Evolutionary conservation across 306 rosid species (phyloP).

Genomic region (Casuarina equisetifolia): DNA sequence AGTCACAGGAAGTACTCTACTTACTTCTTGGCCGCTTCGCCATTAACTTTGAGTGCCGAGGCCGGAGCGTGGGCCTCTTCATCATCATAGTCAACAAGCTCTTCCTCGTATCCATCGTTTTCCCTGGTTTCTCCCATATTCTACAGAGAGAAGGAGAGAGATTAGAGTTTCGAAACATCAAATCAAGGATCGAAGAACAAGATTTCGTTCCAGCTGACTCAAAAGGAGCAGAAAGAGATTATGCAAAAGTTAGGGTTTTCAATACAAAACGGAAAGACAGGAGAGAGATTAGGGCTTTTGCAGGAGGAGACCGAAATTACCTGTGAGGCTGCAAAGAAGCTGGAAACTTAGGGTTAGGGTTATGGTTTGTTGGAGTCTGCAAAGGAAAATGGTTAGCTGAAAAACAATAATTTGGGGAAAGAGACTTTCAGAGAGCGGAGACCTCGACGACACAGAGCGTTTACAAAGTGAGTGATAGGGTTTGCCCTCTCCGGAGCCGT

Average conservation of each 20-base stretch:
- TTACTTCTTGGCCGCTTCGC: conserved; percentile 90
- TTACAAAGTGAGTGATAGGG: conserved; percentile 26
- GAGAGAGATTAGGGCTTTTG: conserved; percentile 36
- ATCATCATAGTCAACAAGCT: conserved; percentile 95
- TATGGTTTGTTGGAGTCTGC: conserved; percentile 56
- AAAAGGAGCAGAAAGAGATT: conserved; percentile 5
- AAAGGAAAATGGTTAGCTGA: conserved; percentile 74
- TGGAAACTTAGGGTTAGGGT: conserved; percentile 33
- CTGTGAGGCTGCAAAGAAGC: conserved; percentile 36
- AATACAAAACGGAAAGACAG: not conserved
- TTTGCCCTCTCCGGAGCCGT: not conserved
- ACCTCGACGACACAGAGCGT: conserved; percentile 26
- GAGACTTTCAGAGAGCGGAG: conserved; percentile 32
- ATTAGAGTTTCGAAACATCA: conserved; percentile 1
- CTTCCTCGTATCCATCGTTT: conserved; percentile 83
- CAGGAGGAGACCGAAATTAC: conserved; percentile 27
- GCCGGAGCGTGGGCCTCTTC: conserved; percentile 94
- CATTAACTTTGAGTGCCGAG: conserved; percentile 80
- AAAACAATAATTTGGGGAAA: conserved; percentile 40
- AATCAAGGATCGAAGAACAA: not conserved
- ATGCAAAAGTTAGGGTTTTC: conserved; percentile 29
- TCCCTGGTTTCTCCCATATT: conserved; percentile 88
- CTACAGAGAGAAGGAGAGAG: conserved; percentile 31
- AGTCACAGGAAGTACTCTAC: conserved; percentile 3
- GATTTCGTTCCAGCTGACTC: not conserved